phyloP scores from a whole-genome alignment of 805 yeast genomes.

The Saccharomyces jurei region DNA sequence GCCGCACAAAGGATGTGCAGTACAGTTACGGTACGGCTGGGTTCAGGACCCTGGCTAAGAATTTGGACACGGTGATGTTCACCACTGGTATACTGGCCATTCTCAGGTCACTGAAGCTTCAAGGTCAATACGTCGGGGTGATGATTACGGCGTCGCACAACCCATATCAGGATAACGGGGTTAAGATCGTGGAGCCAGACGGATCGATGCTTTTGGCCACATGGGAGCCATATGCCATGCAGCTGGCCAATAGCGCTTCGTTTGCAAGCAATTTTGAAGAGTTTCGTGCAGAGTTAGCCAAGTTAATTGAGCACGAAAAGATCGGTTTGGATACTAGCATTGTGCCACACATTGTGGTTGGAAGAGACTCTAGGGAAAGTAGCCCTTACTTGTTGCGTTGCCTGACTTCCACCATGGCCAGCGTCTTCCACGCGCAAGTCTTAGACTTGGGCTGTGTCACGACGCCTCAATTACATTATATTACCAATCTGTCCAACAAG shows the following conservation, averaged over 20 bases:
- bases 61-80: slow-evolving; percentile 73
- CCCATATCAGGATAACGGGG: slow-evolving; percentile 88
- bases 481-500: slow-evolving; percentile 60
- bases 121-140: slow-evolving; percentile 74
- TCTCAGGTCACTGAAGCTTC: slow-evolving; percentile 64
- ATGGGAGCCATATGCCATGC: slow-evolving; percentile 83
- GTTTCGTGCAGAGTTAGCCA: slow-evolving; percentile 24
- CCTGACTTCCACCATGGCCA: slow-evolving; percentile 49
- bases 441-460: slow-evolving; percentile 63
- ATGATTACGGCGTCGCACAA: slow-evolving; percentile 96
- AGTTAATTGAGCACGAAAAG: slow-evolving; percentile 30
- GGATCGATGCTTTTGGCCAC: slow-evolving; percentile 79
- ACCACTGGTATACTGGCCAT: slow-evolving; percentile 78
- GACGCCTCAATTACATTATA: slow-evolving; percentile 90
- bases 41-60: slow-evolving; percentile 65
- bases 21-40: slow-evolving; percentile 96
- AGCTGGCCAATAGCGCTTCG: slow-evolving; percentile 59
- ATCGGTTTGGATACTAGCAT: slow-evolving; percentile 16
- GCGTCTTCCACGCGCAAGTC: slow-evolving; percentile 48
- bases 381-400: slow-evolving; percentile 43
- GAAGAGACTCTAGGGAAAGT: slow-evolving; percentile 82
- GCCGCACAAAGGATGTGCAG: slow-evolving; percentile 32
- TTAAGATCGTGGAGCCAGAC: slow-evolving; percentile 85
- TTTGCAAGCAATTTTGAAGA: slow-evolving; percentile 32
- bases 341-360: slow-evolving; percentile 51